Percentiles rank a stretch among this genome's conserved stretches.
Evolutionary conservation across 306 rosid species (phyloP).

Genomic region (Prunus dulcis): DNA sequence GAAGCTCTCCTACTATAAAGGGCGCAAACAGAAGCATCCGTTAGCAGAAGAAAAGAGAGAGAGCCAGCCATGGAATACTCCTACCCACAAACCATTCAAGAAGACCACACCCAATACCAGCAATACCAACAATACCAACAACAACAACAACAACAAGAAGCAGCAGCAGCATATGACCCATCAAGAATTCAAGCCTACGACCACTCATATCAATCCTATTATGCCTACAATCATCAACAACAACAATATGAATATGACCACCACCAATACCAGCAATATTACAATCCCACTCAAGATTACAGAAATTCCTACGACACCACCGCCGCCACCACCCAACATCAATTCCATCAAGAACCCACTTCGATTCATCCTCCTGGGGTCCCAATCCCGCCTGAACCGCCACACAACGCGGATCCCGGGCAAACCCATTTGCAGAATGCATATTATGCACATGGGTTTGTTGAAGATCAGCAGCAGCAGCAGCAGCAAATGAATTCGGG

Average conservation of each 20-base stretch:
- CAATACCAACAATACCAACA: constrained; percentile 12
- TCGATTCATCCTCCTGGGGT: constrained; percentile 46
- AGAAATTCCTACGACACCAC: constrained; percentile 7
- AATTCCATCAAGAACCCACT: constrained; percentile 27
- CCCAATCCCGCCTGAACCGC: constrained; percentile 15
- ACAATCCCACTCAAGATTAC: constrained; percentile 22
- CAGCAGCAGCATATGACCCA: not conserved
- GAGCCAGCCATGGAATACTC: constrained; percentile 24
- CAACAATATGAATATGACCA: constrained; percentile 3
- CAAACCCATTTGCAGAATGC: constrained; percentile 22
- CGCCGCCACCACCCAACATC: constrained; percentile 10
- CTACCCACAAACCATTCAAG: constrained; percentile 4
- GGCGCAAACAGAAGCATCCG: not conserved
- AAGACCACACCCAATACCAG: constrained; percentile 19
- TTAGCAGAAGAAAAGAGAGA: not conserved
- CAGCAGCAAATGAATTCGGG: constrained; percentile 6
- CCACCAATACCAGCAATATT: constrained; percentile 17
- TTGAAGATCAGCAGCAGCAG: constrained; percentile 6
- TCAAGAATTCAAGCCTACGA: constrained; percentile 29
- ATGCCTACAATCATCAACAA: constrained; percentile 15
- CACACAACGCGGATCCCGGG: not conserved
- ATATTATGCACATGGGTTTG: constrained; percentile 21
- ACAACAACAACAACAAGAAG: not conserved
- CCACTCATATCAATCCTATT: constrained; percentile 18
- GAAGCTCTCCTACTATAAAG: not conserved